These are phyloP conservation scores for Luvunga scandens DNA, from an alignment of 345 rosid genomes.

Conservation along the genomic window DNA sequence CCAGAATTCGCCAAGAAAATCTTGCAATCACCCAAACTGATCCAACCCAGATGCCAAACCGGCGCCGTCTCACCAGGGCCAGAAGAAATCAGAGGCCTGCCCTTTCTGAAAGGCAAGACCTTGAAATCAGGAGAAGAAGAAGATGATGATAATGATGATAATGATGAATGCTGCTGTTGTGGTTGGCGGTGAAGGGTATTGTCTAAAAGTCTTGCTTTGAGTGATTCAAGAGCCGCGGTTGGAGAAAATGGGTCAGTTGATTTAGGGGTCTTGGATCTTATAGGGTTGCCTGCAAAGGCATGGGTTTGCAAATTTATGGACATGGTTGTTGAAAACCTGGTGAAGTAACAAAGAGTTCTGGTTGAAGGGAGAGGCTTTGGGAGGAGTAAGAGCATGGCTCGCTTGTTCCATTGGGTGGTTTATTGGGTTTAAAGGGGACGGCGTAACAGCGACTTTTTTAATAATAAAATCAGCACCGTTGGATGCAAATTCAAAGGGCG, in stretches of 20 bases:
- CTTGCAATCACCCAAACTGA: conserved; percentile 60
- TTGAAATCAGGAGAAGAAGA: conserved; percentile 54
- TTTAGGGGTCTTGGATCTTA: conserved; percentile 58
- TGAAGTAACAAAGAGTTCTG: conserved; percentile 21
- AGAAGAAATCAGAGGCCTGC: conserved; percentile 72
- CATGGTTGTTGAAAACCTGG: conserved; percentile 41
- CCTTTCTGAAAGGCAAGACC: conserved; percentile 77
- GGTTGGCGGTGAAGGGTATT: conserved; percentile 30
- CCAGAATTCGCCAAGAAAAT: conserved; percentile 41
- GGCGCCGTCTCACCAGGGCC: conserved; percentile 40
- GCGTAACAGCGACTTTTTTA: background rate
- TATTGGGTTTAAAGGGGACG: background rate
- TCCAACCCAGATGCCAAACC: conserved; percentile 81
- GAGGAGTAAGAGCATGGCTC: conserved; percentile 35
- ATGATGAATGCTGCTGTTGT: conserved; percentile 3
- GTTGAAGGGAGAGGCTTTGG: conserved; percentile 22
- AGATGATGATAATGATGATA: no score
- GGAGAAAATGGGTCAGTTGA: conserved; percentile 58
- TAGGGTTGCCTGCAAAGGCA: conserved; percentile 84
- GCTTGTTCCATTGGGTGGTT: conserved; percentile 15
- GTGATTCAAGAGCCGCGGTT: conserved; percentile 59
- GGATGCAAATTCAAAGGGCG: background rate
- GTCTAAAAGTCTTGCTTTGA: conserved; percentile 50
- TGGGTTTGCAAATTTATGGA: conserved; percentile 56
- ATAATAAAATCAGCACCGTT: no score